phyloP scores from a whole-genome alignment of 2,329 filamentous ascomycete genomes.

The Didymella glomerata region DNA sequence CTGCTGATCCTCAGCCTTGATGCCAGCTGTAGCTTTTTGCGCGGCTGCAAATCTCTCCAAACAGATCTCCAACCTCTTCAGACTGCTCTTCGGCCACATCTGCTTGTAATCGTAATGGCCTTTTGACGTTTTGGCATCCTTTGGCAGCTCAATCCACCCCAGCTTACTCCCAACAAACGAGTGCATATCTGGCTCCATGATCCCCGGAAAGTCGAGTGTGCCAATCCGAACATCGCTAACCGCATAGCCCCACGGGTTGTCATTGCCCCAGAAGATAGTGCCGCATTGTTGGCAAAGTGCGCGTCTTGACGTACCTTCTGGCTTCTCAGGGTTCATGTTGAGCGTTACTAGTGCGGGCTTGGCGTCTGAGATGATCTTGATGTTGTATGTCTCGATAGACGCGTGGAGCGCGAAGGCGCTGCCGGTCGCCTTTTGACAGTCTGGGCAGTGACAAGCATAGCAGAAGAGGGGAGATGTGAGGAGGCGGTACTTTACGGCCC shows the following conservation, averaged over 20 bases:
- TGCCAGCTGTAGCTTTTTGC: constrained; percentile 1
- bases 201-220: constrained; percentile 37
- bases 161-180: constrained; percentile 41
- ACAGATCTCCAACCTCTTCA: constrained; percentile 35
- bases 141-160: constrained; percentile 39
- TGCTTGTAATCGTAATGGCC: constrained; percentile 22
- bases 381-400: constrained; percentile 37
- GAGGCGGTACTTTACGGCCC: constrained; percentile 36
- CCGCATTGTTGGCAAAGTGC: constrained; percentile 36
- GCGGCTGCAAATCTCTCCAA: constrained; percentile 19
- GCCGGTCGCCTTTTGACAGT: constrained; percentile 41
- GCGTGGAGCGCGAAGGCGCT: constrained; percentile 35
- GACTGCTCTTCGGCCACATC: constrained; percentile 42
- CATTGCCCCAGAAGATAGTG: constrained; percentile 33
- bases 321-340: constrained; percentile 1
- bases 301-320: not conserved
- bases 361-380: constrained; percentile 28
- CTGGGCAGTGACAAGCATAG: constrained; percentile 44
- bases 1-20: not conserved
- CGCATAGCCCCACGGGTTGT: constrained; percentile 11
- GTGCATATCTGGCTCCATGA: constrained; percentile 46
- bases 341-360: constrained; percentile 21
- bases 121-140: constrained; percentile 29
- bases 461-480: constrained; percentile 42
- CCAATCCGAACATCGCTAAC: constrained; percentile 34